Evolutionary conservation across 768 basidiomycete genomes (phyloP), one percentile per base, ranked within the genome.

Genomic region (Trametes punicea): DNA sequence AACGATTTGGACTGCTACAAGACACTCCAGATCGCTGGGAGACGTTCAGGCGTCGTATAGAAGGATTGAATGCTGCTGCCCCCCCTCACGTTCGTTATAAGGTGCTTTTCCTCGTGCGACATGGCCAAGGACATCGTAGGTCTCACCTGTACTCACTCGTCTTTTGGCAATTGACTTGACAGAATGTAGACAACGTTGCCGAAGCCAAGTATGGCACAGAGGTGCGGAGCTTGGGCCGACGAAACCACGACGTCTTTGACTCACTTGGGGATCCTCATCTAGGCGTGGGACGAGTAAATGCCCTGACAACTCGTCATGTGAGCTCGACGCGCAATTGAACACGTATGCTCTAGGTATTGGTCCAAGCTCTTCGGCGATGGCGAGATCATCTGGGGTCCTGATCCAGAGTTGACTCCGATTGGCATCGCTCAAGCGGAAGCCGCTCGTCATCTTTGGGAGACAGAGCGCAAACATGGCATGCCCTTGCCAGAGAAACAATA

Each of bases 101-200:
- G 62, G 72, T 87, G 11, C 72, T 90, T 51, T 80, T 85, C 55
- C 68, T 90, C 2, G 80, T 79, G 2, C 74, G 89, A 60, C 89
- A 92, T 58, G 89, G 89, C 1, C 74, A 90, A 68, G 89, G 87
- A 51, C 81, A 77, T 62, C 88, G 88, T 88, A 67, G 61, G 85
- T 62, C 6, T 16, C 11, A 7, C 13, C 23, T 34, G 10, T 7
- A 0, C 8, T 27, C 16, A 1, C 2, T 33, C 8, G 16, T 23
- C 15, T 50, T 25, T 40, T 21, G 6, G 52, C 27, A 16, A 11
- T 42, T 53, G 11, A 57, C 52, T 30, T 31, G 8, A 42, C 11
- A 36, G 7, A 39, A 16, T 16, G 40, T 60, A 89, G 87, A 91
- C 70, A 91, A 91, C 60, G 76, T 85, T 0, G 89, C 73, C 0